phyloP scores from a whole-genome alignment of 2,329 filamentous ascomycete species.

The Aspergillus neoniger region DNA sequence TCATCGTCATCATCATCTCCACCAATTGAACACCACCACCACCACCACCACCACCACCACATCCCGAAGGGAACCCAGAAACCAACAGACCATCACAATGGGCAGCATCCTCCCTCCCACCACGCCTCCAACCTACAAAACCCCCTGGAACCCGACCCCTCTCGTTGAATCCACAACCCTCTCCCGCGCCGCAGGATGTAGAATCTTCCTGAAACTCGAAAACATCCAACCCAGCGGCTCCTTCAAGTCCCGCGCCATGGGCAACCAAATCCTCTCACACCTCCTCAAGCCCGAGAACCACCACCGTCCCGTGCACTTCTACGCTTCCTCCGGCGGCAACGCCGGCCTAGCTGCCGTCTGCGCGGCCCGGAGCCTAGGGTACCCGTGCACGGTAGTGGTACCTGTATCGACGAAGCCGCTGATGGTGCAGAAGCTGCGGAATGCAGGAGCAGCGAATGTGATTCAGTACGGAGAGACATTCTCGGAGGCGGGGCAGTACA shows the following conservation, averaged over 20 bases:
- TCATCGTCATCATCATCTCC: no score
- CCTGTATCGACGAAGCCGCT: conserved; percentile 64
- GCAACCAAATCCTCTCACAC: conserved; percentile 65
- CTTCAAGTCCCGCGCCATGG: conserved; percentile 80
- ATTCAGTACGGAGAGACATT: conserved; percentile 69
- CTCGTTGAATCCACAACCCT: conserved; percentile 67
- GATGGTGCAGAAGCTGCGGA: conserved; percentile 71
- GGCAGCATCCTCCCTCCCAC: conserved; percentile 37
- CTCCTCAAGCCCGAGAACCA: conserved; percentile 44
- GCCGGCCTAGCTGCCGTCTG: conserved; percentile 80
- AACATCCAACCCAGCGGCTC: conserved; percentile 81
- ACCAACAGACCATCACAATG: conserved; percentile 27
- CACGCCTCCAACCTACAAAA: conserved; percentile 31
- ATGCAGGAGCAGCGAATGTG: conserved; percentile 66
- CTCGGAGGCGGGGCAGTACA: conserved; percentile 67
- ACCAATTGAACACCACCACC: no score
- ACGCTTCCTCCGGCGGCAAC: conserved; percentile 78
- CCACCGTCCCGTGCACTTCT: conserved; percentile 65
- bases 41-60: no score
- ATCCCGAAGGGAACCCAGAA: neutral
- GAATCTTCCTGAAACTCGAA: conserved; percentile 83
- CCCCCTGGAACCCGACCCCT: conserved; percentile 72
- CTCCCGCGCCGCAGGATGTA: conserved; percentile 71
- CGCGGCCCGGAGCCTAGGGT: conserved; percentile 64
- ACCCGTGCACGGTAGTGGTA: conserved; percentile 74